phyloP scores from a whole-genome alignment of 345 rosid species.

The Lepidium didymum region DNA sequence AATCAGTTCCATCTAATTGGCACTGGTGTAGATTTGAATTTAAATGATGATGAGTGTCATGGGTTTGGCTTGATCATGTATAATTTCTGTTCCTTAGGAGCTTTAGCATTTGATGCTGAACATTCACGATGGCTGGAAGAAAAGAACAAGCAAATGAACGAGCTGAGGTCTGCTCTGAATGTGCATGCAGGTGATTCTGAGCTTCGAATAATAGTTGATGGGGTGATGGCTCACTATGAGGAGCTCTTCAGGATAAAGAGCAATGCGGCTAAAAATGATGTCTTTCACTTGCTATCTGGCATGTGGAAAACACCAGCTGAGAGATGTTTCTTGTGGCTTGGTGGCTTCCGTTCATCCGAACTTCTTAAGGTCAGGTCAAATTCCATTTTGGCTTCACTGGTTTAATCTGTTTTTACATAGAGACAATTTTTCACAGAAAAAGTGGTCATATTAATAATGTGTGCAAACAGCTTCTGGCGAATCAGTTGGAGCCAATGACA shows the following conservation, averaged over 20 bases:
- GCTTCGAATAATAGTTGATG: conserved; percentile 82
- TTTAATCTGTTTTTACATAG: background rate
- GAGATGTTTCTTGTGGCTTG: conserved; percentile 99
- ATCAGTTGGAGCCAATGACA: conserved; percentile 91
- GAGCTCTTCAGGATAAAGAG: conserved; percentile 92
- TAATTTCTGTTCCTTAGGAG: conserved; percentile 45
- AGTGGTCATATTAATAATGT: background rate
- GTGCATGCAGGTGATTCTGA: conserved; percentile 95
- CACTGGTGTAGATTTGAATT: background rate
- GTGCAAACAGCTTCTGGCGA: conserved; percentile 64
- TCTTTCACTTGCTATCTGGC: conserved; percentile 93
- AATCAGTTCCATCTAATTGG: background rate
- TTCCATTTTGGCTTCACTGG: background rate
- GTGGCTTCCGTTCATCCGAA: conserved; percentile 98
- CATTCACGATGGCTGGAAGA: conserved; percentile 94
- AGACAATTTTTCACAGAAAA: background rate
- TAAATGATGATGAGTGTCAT: background rate
- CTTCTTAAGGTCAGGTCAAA: conserved; percentile 70
- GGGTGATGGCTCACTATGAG: conserved; percentile 81
- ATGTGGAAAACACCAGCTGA: conserved; percentile 99
- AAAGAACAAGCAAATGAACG: conserved; percentile 71
- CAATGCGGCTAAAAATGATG: conserved; percentile 93
- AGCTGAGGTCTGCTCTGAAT: conserved; percentile 87
- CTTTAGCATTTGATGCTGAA: conserved; percentile 96
- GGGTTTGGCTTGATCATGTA: conserved; percentile 1